Conservation (phyloP, 441 rosid genomes). For the Adansonia rubrostipa region DNA sequence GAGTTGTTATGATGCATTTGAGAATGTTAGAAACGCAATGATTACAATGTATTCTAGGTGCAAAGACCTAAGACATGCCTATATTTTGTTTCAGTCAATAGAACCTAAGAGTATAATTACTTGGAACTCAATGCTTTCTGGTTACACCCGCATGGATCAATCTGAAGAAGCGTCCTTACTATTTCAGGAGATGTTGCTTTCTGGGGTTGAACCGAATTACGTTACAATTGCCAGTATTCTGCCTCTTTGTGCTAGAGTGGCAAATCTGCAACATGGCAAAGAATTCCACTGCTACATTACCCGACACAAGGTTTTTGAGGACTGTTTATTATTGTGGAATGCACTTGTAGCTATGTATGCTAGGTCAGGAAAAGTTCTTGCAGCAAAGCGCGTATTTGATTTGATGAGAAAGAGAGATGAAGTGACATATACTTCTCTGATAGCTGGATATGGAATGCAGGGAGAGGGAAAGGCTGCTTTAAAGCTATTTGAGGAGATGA, state of each 20-base stretch:
- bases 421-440: conserved; percentile 81
- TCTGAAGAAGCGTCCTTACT: conserved; percentile 66
- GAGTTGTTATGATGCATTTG: conserved; percentile 38
- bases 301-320: conserved; percentile 49
- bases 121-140: conserved; percentile 84
- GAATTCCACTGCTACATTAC: conserved; percentile 78
- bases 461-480: conserved; percentile 65
- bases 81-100: conserved; percentile 46
- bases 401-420: conserved; percentile 56
- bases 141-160: conserved; percentile 50
- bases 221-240: conserved; percentile 76
- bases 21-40: conserved; percentile 62
- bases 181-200: conserved; percentile 59
- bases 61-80: conserved; percentile 51
- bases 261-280: conserved; percentile 72
- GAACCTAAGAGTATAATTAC: conserved; percentile 50
- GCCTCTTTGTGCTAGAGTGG: conserved; percentile 76
- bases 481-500: conserved; percentile 63
- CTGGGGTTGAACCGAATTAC: conserved; percentile 66
- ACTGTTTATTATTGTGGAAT: conserved; percentile 63
- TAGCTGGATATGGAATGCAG: conserved; percentile 72
- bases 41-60: conserved; percentile 81
- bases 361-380: conserved; percentile 64
- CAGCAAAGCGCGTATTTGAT: conserved; percentile 59
- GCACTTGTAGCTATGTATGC: conserved; percentile 78